Base-by-base conservation (phyloP, 1,139 yeast species). In the Zygotorulaspora mrakii region DNA sequence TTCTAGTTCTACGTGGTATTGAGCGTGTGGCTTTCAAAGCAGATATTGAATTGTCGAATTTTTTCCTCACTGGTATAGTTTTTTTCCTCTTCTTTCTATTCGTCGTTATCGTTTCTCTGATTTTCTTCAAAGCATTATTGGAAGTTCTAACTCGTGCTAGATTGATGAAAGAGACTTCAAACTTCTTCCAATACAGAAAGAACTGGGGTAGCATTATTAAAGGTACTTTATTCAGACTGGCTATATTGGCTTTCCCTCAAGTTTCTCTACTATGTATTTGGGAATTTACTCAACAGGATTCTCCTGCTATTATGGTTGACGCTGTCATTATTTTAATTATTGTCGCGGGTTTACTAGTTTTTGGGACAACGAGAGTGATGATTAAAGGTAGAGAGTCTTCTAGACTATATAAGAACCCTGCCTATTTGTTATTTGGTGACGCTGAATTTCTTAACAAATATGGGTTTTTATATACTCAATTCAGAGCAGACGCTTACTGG, bases 391-490 rank as follows among this genome's bases (percentile, higher is more conserved):
- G 80, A 47, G 74, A 74, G 50, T 88, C 96, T 0, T 71, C 74
- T 22, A 70, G 72, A 46, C 72, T 83, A 48, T 87, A 81, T 69
- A 82, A 85, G 60, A 91, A 89, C 55, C 95, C 98, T 0, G 98
- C 98, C 1, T 91, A 87, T 61, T 71, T 89, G 48, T 71, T 91
- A 47, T 91, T 76, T 60, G 95, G 97, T 35, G 95, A 94, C 60
- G 77, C 82, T 9, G 73, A 72, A 29, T 79, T 86, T 48, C 73
- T 94, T 55, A 87, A 87, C 69, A 77, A 85, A 54, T 91, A 84
- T 69, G 99, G 99, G 0, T 91, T 91, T 66, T 66, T 94, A 49
- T 91, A 91, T 54, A 88, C 89, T 27, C 96, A 88, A 67, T 91
- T 74, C 69, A 75, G 89, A 48, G 97, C 97, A 12, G 85, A 85